Conservation (phyloP, 176 grass and related monocot genomes). For the Oryza longistaminata region DNA sequence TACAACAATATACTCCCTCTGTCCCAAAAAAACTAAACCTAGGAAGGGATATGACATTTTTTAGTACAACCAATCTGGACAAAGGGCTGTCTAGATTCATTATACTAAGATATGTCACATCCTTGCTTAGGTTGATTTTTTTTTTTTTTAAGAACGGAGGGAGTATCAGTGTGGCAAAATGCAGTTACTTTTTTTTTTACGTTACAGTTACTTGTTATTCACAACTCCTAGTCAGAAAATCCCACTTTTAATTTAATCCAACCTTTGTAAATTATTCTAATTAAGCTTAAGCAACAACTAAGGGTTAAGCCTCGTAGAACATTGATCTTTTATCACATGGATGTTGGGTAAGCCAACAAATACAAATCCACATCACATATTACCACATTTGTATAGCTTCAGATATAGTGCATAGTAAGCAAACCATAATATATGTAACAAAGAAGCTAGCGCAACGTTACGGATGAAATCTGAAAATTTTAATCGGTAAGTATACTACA, state of each 20-base stretch:
- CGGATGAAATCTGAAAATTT: background rate
- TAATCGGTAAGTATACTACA: background rate
- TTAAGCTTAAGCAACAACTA: background rate
- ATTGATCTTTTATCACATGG: background rate
- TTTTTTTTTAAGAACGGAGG: too few species aligned
- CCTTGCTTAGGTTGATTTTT: too few species aligned
- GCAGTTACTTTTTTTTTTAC: background rate
- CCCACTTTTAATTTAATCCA: background rate
- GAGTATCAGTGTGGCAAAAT: background rate
- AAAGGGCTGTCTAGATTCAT: too few species aligned
- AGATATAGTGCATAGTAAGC: background rate
- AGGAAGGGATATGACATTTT: too few species aligned
- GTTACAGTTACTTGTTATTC: background rate
- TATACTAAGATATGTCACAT: too few species aligned
- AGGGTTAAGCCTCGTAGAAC: background rate
- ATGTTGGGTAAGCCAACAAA: background rate
- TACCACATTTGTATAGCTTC: background rate
- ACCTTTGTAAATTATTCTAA: background rate
- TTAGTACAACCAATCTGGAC: too few species aligned
- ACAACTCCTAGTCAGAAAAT: background rate
- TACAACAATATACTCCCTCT: background rate
- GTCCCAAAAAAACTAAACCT: too few species aligned
- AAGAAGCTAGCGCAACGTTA: background rate
- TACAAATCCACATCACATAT: background rate
- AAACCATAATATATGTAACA: background rate